These are phyloP conservation scores for Alternaria dauci DNA, from an alignment of 2,329 filamentous ascomycete species.

Conservation along the genomic window DNA sequence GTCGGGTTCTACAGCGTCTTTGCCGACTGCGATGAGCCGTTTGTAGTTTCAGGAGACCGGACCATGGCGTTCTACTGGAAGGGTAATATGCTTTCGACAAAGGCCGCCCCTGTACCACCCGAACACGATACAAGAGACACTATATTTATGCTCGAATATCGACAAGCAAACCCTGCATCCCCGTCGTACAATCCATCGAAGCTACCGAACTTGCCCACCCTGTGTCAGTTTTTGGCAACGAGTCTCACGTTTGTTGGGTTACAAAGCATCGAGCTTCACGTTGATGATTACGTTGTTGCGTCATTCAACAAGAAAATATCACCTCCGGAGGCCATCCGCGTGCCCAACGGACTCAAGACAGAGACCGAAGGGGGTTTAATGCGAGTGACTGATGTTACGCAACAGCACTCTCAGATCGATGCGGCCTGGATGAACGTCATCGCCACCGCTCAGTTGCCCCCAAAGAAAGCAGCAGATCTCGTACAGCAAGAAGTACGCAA, in stretches of 20 bases:
- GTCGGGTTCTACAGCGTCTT: conserved; percentile 99
- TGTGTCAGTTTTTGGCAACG: conserved; percentile 92
- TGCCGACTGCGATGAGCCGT: conserved; percentile 96
- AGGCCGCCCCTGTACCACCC: conserved; percentile 77
- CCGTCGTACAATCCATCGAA: conserved; percentile 66
- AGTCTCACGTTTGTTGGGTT: conserved; percentile 95
- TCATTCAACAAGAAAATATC: conserved; percentile 85
- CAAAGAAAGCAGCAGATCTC: conserved; percentile 44
- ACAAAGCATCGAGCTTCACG: conserved; percentile 84
- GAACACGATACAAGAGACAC: conserved; percentile 75
- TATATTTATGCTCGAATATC: conserved; percentile 93
- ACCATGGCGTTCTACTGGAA: conserved; percentile 99
- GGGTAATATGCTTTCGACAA: conserved; percentile 94
- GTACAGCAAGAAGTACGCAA: conserved; percentile 49
- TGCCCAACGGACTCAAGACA: conserved; percentile 82
- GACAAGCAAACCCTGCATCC: conserved; percentile 71
- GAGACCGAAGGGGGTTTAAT: conserved; percentile 88
- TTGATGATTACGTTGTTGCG: conserved; percentile 86
- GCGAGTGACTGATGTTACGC: conserved; percentile 81
- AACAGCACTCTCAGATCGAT: conserved; percentile 90
- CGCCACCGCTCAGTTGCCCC: conserved; percentile 75
- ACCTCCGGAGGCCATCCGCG: conserved; percentile 72
- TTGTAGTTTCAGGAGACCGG: conserved; percentile 89
- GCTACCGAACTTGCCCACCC: conserved; percentile 82
- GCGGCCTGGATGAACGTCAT: conserved; percentile 88